Base-by-base conservation (phyloP, 805 yeast species). In the Wickerhamiella bombiphila region DNA sequence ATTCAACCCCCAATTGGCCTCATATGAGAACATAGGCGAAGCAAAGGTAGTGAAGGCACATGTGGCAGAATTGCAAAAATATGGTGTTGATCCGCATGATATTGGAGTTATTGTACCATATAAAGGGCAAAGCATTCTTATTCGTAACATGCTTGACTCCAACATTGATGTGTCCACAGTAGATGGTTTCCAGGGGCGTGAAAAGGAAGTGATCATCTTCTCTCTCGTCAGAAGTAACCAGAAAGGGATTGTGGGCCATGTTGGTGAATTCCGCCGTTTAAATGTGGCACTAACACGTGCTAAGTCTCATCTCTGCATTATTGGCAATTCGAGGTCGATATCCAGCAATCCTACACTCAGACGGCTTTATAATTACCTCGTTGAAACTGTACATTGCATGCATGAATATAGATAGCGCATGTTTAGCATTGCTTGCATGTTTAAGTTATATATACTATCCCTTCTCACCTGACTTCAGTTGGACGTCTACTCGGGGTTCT, bases 151-250 rank as follows among this genome's bases (percentile, higher is more conserved):
- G 3, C 76, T 88, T 24, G 55, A 68, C 15, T 66, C 69, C 22
- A 76, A 71, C 37, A 73, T 93, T 34, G 93, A 81, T 53, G 83
- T 91, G 60, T 85, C 86, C 53, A 83, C 99, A 0, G 85, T 91
- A 42, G 99, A 91, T 66, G 98, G 97, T 1, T 91, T 86, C 55
- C 99, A 85, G 62, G 96, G 94, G 45, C 97, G 88, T 58, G 99
- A 91, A 54, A 91, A 88, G 57, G 96, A 88, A 44, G 73, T 91
- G 34, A 82, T 91, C 44, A 72, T 91, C 35, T 76, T 91, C 66
- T 85, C 97, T 0, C 88, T 97, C 71, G 99, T 91, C 3, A 71
- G 98, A 50, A 78, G 74, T 34, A 64, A 69, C 11, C 69, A 67
- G 6, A 42, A 45, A 1, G 37, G 35, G 19, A 68, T 74, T 33